Base-by-base conservation (phyloP, 2,329 filamentous ascomycete species). In the Epichloe bromicola region DNA sequence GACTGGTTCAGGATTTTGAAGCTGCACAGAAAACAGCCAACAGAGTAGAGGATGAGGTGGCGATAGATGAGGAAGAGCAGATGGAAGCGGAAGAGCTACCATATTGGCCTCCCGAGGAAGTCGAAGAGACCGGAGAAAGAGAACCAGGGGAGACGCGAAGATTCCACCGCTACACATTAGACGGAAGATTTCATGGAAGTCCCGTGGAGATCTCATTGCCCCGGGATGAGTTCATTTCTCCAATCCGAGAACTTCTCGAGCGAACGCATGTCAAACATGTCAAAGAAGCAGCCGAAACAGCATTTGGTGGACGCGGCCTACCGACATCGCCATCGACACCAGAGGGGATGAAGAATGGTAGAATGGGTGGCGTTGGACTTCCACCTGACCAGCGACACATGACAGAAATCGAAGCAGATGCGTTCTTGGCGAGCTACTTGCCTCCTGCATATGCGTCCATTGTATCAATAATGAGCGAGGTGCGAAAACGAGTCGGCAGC, bases 181-280 rank as follows among this genome's bases (percentile, higher is more conserved):
- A 81, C 41, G 89, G 86, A n/a, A 81, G 83, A 55, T 94, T 85
- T 63, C 76, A 80, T 46, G 88, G 86, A 1, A 75, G 73, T 20
- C 86, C 90, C 2, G 76, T 76, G 40, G 94, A 90, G 8, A 66
- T 96, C 14, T 74, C 78, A n/a, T 69, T 95, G 3, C 89, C 91
- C 0, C 77, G 79, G 56, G 70, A 74, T n/a, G 73, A 78, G 3
- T 75, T 96, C 40, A 75, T 86, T 8, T 70, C 76, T 3, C 89
- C 89, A 0, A 82, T 95, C 17, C 74, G 79, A 2, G 67, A 77
- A 4, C 73, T 95, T 2, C 73, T 97, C 2, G 74, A 74, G 14
- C 73, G 83, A 51, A 79, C 81, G 50, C 79, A 88, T 52, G 79
- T 82, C 42, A 85, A 82, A 51, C 93, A 98, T 62, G 72, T 97